Evolutionary conservation across 805 yeast species (phyloP).

Genomic region (Sugiyamaella chiloensis): DNA sequence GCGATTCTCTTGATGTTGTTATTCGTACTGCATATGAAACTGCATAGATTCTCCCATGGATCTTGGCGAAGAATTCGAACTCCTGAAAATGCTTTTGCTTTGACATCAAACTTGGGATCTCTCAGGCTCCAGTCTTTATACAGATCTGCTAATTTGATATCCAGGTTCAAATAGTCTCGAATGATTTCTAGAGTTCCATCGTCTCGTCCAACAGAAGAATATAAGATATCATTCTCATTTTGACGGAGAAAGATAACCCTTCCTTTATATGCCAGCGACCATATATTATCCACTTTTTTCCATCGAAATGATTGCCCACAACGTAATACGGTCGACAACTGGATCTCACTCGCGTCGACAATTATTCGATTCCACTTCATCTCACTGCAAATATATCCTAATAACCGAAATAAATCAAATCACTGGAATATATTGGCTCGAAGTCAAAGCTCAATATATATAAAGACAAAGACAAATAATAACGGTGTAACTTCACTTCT

Average conservation of each 20-base stretch:
- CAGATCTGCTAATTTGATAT: slow-evolving; percentile 50
- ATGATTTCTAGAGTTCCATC: slow-evolving; percentile 42
- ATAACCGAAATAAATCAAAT: too few relatives aligned
- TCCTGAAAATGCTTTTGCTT: slow-evolving; percentile 49
- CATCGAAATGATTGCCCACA: slow-evolving; percentile 88
- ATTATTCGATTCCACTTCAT: slow-evolving; percentile 25
- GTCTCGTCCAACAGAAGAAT: not conserved
- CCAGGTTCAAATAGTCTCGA: slow-evolving; percentile 66
- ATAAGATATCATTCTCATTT: slow-evolving; percentile 34
- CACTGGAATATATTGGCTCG: too few relatives aligned
- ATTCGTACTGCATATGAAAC: slow-evolving; percentile 93
- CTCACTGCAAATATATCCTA: too few relatives aligned
- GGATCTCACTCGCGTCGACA: slow-evolving; percentile 43
- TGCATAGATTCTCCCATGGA: slow-evolving; percentile 92
- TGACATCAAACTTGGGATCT: slow-evolving; percentile 49
- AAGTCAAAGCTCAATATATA: too few relatives aligned
- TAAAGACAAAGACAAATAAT: too few relatives aligned
- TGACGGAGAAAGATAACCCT: slow-evolving; percentile 66
- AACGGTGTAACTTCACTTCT: too few relatives aligned
- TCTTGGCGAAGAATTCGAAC: slow-evolving; percentile 86
- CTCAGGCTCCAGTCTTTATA: slow-evolving; percentile 58
- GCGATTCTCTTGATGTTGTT: slow-evolving; percentile 92
- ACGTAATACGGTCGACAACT: slow-evolving; percentile 62
- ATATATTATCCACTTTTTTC: slow-evolving; percentile 59
- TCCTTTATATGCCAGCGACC: slow-evolving; percentile 50